Evolutionary conservation across 495 filamentous ascomycete genomes (phyloP), one percentile per base, ranked within the genome.

Genomic region (Parathielavia hyrcaniae): DNA sequence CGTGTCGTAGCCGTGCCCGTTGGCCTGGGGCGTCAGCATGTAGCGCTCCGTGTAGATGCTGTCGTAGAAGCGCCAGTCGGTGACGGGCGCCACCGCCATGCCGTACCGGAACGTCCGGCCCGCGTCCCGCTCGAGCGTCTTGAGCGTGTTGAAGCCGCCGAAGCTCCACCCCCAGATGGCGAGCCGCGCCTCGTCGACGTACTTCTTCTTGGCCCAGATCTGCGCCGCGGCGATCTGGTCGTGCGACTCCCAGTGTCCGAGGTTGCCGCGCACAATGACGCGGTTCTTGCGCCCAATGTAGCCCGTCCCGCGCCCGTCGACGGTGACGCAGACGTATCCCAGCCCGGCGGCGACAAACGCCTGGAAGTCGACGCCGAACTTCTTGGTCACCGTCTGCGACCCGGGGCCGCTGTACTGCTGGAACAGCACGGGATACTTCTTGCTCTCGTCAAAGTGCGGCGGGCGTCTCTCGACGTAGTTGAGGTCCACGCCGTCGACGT

Each of bases 81-180:
- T 98, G 13, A 98, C 93, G 11, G 93, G 93, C 4, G 95, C 95
- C 23, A 98, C 93, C 13, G 93, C 90, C 90, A 98, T 96, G 32
- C 95, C 93, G 67, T 97, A 98, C 36, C 82, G 83, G 74, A 97
- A 98, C 0, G 91, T 97, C 63, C 82, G 65, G 7, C 93, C 93
- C 1, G 79, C 93, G 70, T 98, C 93, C 60, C 83, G 79, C 73
- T 98, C 93, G 2, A 98, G 80, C 5, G 89, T 91, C 75, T 98
- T 98, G 54, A 98, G 76, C n/a, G 93, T 90, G 83, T 90, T 91
- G 77, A 95, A 98, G 17, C 93, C 93, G 36, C 93, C 93, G 67
- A 91, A 98, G 60, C 88, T 93, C 93, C 93, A 98, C 38, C 93
- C 93, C 93, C 93, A 98, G 65, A 98, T 96, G 1, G 91, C 92